Percentiles rank a stretch among this genome's conserved stretches.
These are phyloP conservation scores for Backusella liffmaniae DNA, from an alignment of 192 early-diverging fungal genomes.

Conservation along the genomic window DNA sequence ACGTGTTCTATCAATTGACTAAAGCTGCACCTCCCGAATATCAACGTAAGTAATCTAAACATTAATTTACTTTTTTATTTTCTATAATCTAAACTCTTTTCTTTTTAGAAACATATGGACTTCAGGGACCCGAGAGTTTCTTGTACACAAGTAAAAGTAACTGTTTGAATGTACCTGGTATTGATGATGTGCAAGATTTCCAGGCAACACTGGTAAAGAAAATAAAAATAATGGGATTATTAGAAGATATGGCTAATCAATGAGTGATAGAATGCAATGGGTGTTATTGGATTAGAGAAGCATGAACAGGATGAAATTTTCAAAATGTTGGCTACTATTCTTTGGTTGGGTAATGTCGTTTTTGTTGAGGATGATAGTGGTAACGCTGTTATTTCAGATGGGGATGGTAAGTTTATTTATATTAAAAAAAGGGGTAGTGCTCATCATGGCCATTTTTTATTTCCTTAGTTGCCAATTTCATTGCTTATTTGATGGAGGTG, in stretches of 20 bases:
- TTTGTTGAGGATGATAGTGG: slow-evolving; percentile 85
- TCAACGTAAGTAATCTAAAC: slow-evolving; percentile 44
- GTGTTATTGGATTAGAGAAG: slow-evolving; percentile 81
- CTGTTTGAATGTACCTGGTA: slow-evolving; percentile 87
- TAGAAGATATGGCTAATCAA: background rate
- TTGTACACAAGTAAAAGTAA: slow-evolving; percentile 69
- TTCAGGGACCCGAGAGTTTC: slow-evolving; percentile 79
- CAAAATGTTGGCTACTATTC: slow-evolving; percentile 87
- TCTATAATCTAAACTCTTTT: background rate
- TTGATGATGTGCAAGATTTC: slow-evolving; percentile 88
- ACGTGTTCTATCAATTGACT: slow-evolving; percentile 93
- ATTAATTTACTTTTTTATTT: slow-evolving; percentile 4
- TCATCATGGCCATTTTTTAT: background rate
- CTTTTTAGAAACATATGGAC: slow-evolving; percentile 55
- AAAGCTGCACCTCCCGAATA: slow-evolving; percentile 76
- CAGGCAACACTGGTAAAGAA: slow-evolving; percentile 69
- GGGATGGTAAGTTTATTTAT: slow-evolving; percentile 43
- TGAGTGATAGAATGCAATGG: slow-evolving; percentile 73
- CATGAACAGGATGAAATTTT: slow-evolving; percentile 86
- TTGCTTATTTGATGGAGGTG: slow-evolving; percentile 72
- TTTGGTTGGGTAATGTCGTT: slow-evolving; percentile 95
- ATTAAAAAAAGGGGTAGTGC: background rate
- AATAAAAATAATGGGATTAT: background rate
- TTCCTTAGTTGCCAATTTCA: slow-evolving; percentile 59
- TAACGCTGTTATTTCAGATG: slow-evolving; percentile 59